Evolutionary conservation across 768 basidiomycete genomes (phyloP).

Genomic region (Trametes meyenii): DNA sequence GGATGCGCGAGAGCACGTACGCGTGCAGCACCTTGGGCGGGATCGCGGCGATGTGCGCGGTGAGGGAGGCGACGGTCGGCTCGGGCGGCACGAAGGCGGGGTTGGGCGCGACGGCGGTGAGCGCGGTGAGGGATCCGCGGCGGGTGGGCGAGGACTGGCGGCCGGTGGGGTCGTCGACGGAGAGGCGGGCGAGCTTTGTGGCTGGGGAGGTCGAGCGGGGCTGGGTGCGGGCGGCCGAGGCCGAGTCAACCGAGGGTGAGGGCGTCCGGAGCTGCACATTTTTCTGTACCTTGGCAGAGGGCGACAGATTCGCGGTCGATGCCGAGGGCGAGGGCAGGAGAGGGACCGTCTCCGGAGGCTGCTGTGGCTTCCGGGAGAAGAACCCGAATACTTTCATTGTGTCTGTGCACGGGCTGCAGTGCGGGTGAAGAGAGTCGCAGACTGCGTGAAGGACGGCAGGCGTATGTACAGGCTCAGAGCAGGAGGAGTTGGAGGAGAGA

Average conservation of each 20-base stretch:
- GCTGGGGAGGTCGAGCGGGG: constrained; percentile 32
- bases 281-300: constrained; percentile 16
- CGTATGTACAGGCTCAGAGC: not conserved
- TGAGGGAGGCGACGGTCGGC: constrained; percentile 43
- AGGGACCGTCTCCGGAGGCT: constrained; percentile 16
- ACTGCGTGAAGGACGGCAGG: not conserved
- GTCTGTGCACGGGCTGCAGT: not conserved
- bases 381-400: constrained; percentile 34
- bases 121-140: constrained; percentile 12
- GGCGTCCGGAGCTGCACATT: constrained; percentile 53
- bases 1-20: constrained; percentile 59
- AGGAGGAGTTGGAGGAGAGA: no score
- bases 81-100: constrained; percentile 29
- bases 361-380: constrained; percentile 27
- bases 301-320: constrained; percentile 16
- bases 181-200: constrained; percentile 26
- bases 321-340: constrained; percentile 25
- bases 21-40: constrained; percentile 69
- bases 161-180: constrained; percentile 37
- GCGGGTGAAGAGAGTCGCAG: not conserved
- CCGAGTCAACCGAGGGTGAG: constrained; percentile 50
- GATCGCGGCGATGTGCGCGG: constrained; percentile 56
- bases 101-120: constrained; percentile 31
- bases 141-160: constrained; percentile 38
- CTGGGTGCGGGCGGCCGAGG: constrained; percentile 23